Base-by-base conservation (phyloP, 1,139 yeast genomes). In the Lodderomyces jiufengensis region DNA sequence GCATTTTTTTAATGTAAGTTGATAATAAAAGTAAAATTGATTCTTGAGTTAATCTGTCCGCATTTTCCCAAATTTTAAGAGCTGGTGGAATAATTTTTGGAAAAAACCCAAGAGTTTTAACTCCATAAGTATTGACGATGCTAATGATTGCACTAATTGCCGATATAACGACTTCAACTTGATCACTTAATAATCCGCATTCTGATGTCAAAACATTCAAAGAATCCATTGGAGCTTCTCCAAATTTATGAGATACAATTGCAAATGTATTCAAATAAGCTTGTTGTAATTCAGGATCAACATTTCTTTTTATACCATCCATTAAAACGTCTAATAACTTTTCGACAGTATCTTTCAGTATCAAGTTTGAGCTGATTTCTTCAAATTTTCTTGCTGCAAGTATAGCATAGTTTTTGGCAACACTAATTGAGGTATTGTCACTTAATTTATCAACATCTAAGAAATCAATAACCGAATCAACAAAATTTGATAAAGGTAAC, bases 61-160 rank as follows among this genome's bases (percentile, higher is more conserved):
- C 53, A 1, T 48, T 32, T 29, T 59, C 55, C 66, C 86, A 82
- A 32, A 86, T 71, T 27, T 66, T 62, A 42, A 87, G 70, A 7
- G 86, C 70, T 10, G 86, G 85, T 10, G 92, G 88, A 41, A 92
- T 77, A 50, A 90, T 80, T 57, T 80, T 82, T 23, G 95, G 86
- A 69, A 87, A 86, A 51, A 73, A 77, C 6, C 95, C 94, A 57
- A 92, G 83, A 41, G 83, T 73, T 52, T 87, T 84, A 20, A 95
- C 92, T 32, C 98, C 98, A 34, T 90, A 61, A 12, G 78, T 73
- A 38, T 80, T 77, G 37, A 86, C 74, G 39, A 86, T 63, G 43
- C 81, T 79, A 37, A 86, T 78, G 43, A 86, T 74, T 40, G 84
- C 80, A 50, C 82, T 77, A 40, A 88, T 69, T 2, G 96, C 76